Evolutionary conservation across 2,329 filamentous ascomycete species (phyloP).

Genomic region (Coleophoma cylindrospora): DNA sequence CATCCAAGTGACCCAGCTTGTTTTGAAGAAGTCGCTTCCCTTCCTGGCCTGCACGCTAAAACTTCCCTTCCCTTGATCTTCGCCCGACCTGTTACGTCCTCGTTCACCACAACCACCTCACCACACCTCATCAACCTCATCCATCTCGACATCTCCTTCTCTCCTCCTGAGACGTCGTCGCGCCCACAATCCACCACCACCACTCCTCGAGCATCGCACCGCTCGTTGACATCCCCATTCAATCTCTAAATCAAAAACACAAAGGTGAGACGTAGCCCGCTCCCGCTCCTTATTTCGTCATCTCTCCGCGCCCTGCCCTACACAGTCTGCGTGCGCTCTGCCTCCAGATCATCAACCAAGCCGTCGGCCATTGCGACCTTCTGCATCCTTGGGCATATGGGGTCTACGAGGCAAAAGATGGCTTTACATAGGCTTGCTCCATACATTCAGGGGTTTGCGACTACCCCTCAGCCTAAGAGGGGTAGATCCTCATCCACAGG

Average conservation of each 20-base stretch:
- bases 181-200: neutral
- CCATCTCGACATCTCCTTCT: slow-evolving; percentile 1
- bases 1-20: slow-evolving; percentile 3
- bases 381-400: too few relatives aligned
- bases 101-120: slow-evolving; percentile 2
- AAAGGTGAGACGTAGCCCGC: slow-evolving; percentile 18
- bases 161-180: slow-evolving; percentile 8
- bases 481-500: slow-evolving; percentile 13
- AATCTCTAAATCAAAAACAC: slow-evolving; percentile 5
- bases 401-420: neutral
- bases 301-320: slow-evolving; percentile 10
- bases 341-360: neutral
- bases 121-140: slow-evolving; percentile 1
- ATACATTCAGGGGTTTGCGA: slow-evolving; percentile 7
- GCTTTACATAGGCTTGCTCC: neutral
- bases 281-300: slow-evolving; percentile 20
- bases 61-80: slow-evolving; percentile 1
- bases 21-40: slow-evolving; percentile 1
- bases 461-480: slow-evolving; percentile 21
- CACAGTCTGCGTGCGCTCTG: slow-evolving; percentile 2
- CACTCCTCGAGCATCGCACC: slow-evolving; percentile 4
- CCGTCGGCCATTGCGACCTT: neutral
- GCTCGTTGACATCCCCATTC: neutral
- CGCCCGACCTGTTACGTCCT: neutral
- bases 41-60: slow-evolving; percentile 1